Percentiles rank a stretch among this genome's conserved stretches.
Conservation (phyloP, 805 yeast genomes). For the Nakazawaea sp. region DNA sequence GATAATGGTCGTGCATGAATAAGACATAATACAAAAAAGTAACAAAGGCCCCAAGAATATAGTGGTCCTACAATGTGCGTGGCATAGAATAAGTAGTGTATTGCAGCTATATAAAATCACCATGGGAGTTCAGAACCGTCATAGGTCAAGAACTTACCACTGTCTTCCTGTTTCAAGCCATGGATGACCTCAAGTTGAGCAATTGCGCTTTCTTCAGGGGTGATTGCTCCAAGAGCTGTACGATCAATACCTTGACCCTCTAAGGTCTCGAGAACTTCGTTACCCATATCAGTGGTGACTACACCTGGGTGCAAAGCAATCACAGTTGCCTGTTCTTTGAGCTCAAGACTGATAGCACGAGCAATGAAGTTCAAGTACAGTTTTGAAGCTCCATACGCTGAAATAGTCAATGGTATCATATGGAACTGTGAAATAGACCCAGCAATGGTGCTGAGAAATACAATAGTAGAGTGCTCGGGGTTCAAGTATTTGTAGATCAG, state of each 20-base stretch:
- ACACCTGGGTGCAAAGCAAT: conserved; percentile 30
- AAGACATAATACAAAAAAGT: too few species aligned
- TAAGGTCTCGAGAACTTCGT: background rate
- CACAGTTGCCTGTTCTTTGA: conserved; percentile 18
- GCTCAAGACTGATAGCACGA: conserved; percentile 22
- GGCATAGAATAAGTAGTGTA: too few species aligned
- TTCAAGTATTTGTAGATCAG: background rate
- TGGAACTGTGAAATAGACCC: conserved; percentile 18
- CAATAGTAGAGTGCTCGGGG: conserved; percentile 7
- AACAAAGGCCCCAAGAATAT: too few species aligned
- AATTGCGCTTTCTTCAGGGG: background rate
- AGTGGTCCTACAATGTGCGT: too few species aligned
- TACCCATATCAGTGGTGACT: conserved; percentile 27
- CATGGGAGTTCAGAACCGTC: background rate
- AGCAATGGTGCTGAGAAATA: conserved; percentile 20
- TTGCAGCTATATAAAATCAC: too few species aligned
- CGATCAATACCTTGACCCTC: background rate
- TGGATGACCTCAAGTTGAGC: background rate
- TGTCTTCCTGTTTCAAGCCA: background rate
- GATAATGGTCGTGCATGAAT: too few species aligned
- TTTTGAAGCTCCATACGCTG: conserved; percentile 30
- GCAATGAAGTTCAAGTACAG: conserved; percentile 28
- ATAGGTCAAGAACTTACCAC: background rate
- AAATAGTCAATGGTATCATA: conserved; percentile 13
- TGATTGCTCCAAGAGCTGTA: background rate